phyloP scores from a whole-genome alignment of 2,329 filamentous ascomycete genomes.

The Aureobasidium musti region DNA sequence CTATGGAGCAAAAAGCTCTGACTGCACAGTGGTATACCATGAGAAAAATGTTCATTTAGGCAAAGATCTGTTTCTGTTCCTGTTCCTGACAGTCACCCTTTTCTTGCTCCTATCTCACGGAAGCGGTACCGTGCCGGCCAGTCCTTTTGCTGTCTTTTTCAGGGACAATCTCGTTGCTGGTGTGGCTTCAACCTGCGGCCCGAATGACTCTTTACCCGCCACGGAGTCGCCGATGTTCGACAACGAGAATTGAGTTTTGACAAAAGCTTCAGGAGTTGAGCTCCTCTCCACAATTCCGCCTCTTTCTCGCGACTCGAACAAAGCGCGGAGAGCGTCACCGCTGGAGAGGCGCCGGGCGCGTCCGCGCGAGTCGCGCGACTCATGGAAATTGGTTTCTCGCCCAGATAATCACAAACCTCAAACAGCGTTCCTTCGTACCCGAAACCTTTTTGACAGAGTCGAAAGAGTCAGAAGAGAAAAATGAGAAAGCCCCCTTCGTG shows the following conservation, averaged over 20 bases:
- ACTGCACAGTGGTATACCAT: background rate
- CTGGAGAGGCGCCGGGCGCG: too few relatives aligned
- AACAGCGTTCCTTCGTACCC: background rate
- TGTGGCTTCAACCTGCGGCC: background rate
- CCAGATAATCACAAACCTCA: too few relatives aligned
- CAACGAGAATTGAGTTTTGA: slow-evolving; percentile 5
- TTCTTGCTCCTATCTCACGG: too few relatives aligned
- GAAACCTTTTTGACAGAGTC: background rate
- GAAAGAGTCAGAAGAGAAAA: too few relatives aligned
- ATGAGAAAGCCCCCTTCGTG: slow-evolving; percentile 3
- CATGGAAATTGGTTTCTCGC: slow-evolving; percentile 9
- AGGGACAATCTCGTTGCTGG: background rate
- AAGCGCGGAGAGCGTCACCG: slow-evolving; percentile 13
- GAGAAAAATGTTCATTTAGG: background rate
- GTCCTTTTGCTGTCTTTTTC: background rate
- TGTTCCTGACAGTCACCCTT: background rate
- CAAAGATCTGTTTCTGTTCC: background rate
- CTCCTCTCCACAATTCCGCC: background rate
- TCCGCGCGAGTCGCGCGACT: background rate
- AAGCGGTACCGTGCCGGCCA: slow-evolving; percentile 2
- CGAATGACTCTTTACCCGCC: slow-evolving; percentile 6
- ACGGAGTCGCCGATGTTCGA: slow-evolving; percentile 16
- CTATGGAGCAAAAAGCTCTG: background rate
- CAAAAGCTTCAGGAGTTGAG: background rate
- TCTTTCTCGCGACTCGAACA: background rate